Evolutionary conservation across 306 rosid species (phyloP), one percentile per base, ranked within the genome.

Genomic region (Cicer yamashitae): DNA sequence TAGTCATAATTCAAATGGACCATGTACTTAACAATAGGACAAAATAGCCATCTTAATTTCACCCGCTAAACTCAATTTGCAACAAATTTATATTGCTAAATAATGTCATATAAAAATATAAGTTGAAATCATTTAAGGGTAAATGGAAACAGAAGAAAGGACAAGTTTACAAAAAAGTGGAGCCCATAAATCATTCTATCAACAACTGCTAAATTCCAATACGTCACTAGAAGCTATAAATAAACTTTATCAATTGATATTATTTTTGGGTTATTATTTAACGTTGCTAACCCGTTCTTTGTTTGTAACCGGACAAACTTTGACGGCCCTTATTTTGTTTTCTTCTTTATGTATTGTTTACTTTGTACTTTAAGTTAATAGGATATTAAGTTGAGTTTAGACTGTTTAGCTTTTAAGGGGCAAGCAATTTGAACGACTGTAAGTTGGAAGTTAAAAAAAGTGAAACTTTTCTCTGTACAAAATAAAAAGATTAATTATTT

Each of bases 281-380:
- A 86, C 85, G 90, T 88, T 84, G 72, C 70, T 39, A 78, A 69
- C 81, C 88, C 76, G 85, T 81, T 88, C 86, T 82, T 83, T 79
- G 73, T 77, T 81, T 72, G 80, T 67, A 78, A 79, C 44, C 20
- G 1, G 88, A 88, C 92, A 87, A 84, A 86, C 47, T 48, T 47
- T 78, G 84, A 87, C 89, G 87, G 90, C 81, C 89, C 83, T 81
- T 85, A 74, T 75, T 82, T 48, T 93, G 94, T 88, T 79, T 9
- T 53, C 73, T 89, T 77, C 81, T 82, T 45, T 70, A 20, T 84
- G 72, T 79, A 51, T 34, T 76, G 52, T 76, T 68, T 60, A 37
- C 8, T 51, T 47, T 41, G 30, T 59, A 59, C 14, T 25, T 25
- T 25, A 25, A 25, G 34, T 25, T 25, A 25, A 25, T 25, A 25